Evolutionary conservation across 352 stramenopile species (phyloP).

Genomic region (Aphanomyces cochlioides): DNA sequence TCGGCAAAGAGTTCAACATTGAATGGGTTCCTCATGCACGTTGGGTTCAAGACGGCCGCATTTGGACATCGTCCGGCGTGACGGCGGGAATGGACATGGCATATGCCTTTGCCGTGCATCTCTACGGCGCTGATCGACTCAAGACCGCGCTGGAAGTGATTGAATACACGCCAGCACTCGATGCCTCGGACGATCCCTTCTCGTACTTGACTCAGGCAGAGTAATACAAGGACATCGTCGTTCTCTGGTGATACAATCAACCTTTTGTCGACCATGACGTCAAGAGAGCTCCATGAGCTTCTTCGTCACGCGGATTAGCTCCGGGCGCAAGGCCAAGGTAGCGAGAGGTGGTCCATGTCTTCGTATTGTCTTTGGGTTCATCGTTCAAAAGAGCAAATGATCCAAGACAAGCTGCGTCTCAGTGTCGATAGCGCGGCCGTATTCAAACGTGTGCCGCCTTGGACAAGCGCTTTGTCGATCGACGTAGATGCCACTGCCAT

Average conservation of each 20-base stretch:
- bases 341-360: too few species aligned
- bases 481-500: conserved; percentile 54
- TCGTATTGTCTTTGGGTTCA: too few species aligned
- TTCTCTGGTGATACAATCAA: too few species aligned
- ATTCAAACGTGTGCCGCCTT: conserved; percentile 7
- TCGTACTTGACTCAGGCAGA: conserved; percentile 12
- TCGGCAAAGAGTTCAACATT: conserved; percentile 35
- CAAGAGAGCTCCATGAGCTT: too few species aligned
- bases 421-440: not conserved
- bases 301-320: too few species aligned
- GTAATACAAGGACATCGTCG: not conserved
- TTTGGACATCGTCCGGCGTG: conserved; percentile 59
- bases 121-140: conserved; percentile 37
- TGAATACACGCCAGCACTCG: conserved; percentile 44
- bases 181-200: conserved; percentile 46
- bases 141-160: conserved; percentile 39
- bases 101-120: conserved; percentile 41
- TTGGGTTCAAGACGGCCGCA: conserved; percentile 56
- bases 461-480: conserved; percentile 29
- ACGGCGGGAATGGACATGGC: conserved; percentile 63
- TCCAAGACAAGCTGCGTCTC: not conserved
- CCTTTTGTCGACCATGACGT: too few species aligned
- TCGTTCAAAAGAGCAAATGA: not conserved
- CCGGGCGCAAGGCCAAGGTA: too few species aligned
- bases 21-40: conserved; percentile 54